A percentile compares a stretch with the other conserved stretches of the same genome.
These are phyloP conservation scores for Tanacetum coccineum DNA, from an alignment of 129 eudicot species.

Conservation along the genomic window DNA sequence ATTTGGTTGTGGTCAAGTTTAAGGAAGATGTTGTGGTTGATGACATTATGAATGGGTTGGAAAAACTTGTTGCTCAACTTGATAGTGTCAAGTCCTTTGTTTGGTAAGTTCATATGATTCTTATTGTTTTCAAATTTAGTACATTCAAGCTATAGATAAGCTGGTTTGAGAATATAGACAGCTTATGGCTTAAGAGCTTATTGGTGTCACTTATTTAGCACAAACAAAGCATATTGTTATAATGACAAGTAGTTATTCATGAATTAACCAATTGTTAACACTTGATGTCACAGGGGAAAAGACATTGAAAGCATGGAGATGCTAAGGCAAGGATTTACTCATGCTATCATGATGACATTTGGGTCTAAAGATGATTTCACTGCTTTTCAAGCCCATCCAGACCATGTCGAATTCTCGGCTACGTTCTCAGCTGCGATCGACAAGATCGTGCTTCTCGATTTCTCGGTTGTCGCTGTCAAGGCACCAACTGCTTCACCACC, in stretches of 20 bases:
- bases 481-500: constrained; percentile 21
- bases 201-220: too few relatives aligned
- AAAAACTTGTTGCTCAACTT: constrained; percentile 61
- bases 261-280: too few relatives aligned
- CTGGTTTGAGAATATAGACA: too few relatives aligned
- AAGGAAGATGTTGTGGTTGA: constrained; percentile 73
- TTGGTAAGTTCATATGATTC: constrained; percentile 44
- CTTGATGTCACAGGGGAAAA: constrained; percentile 83
- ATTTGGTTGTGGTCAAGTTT: constrained; percentile 88
- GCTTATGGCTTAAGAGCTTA: too few relatives aligned
- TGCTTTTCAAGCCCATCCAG: constrained; percentile 56
- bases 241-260: too few relatives aligned
- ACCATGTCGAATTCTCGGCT: constrained; percentile 57
- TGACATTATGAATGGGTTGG: constrained; percentile 73
- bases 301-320: constrained; percentile 82
- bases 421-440: constrained; percentile 66
- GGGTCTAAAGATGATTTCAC: constrained; percentile 64
- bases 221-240: too few relatives aligned
- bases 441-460: constrained; percentile 78
- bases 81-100: constrained; percentile 82
- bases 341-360: constrained; percentile 89
- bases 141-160: too few relatives aligned
- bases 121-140: too few relatives aligned
- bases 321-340: constrained; percentile 87
- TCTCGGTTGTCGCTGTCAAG: constrained; percentile 63